These are phyloP conservation scores for Vigna trinervia DNA, from an alignment of 306 rosid genomes.

Conservation along the genomic window DNA sequence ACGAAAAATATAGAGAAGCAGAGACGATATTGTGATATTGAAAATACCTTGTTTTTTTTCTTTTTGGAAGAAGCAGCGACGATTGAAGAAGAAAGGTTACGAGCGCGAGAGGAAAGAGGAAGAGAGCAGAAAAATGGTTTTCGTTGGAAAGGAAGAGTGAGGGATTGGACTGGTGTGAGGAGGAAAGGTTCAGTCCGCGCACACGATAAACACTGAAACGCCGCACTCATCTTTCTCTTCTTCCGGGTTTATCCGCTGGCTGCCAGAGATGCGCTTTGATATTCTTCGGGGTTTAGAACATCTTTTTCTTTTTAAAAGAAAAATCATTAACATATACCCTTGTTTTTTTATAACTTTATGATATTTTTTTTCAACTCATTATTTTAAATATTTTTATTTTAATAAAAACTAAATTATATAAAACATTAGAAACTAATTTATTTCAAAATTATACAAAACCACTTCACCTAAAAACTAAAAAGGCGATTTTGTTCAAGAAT, in stretches of 20 bases:
- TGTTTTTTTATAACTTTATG: too few species aligned
- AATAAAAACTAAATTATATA: too few species aligned
- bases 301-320: too few species aligned
- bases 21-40: not conserved
- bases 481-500: too few species aligned
- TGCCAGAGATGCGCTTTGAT: too few species aligned
- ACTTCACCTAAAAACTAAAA: too few species aligned
- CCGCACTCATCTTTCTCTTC: constrained; percentile 47
- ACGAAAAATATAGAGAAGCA: not conserved
- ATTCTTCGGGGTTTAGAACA: too few species aligned
- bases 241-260: not conserved
- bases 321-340: too few species aligned
- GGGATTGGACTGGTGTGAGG: not conserved
- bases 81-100: constrained; percentile 36
- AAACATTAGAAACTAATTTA: too few species aligned
- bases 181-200: constrained; percentile 39
- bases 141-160: constrained; percentile 45
- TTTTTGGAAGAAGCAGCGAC: constrained; percentile 57
- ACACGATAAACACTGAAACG: constrained; percentile 51
- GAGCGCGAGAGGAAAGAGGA: constrained; percentile 55
- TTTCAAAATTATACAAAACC: too few species aligned
- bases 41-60: constrained; percentile 62
- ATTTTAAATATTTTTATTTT: too few species aligned
- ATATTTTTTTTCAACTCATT: too few species aligned
- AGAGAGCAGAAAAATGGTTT: constrained; percentile 56